phyloP scores from a whole-genome alignment of 2,329 filamentous ascomycete genomes.

The Exophiala xenobiotica region DNA sequence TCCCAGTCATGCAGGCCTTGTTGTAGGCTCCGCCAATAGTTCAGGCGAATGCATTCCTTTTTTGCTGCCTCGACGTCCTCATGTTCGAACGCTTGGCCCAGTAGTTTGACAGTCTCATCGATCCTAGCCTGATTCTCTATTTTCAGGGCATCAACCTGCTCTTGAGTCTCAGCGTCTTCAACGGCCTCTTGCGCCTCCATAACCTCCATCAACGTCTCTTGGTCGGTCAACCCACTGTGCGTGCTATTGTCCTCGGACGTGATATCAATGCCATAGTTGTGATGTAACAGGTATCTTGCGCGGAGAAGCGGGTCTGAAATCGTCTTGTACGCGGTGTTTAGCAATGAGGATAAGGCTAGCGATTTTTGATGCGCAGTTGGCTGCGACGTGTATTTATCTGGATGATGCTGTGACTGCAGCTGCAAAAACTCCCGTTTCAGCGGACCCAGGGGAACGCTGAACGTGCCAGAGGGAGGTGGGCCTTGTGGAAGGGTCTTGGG shows the following conservation, averaged over 20 bases:
- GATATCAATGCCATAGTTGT: conserved; percentile 70
- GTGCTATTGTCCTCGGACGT: conserved; percentile 71
- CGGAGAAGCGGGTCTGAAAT: conserved; percentile 73
- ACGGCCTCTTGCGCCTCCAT: conserved; percentile 78
- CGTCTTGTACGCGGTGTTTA: conserved; percentile 91
- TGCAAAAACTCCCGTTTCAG: conserved; percentile 83
- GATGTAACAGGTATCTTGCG: conserved; percentile 79
- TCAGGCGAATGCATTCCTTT: conserved; percentile 70
- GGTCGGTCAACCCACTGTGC: conserved; percentile 59
- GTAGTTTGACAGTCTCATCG: conserved; percentile 56
- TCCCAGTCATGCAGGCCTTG: conserved; percentile 84
- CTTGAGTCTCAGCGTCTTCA: conserved; percentile 58
- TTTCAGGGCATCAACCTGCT: conserved; percentile 64
- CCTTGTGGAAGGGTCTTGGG: conserved; percentile 72
- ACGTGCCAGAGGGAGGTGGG: conserved; percentile 74
- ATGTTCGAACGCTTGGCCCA: conserved; percentile 65
- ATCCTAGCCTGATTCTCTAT: conserved; percentile 69
- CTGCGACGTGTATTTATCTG: conserved; percentile 48
- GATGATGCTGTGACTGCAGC: conserved; percentile 63
- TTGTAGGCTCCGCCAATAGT: conserved; percentile 88
- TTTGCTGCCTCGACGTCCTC: conserved; percentile 68
- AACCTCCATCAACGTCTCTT: conserved; percentile 76
- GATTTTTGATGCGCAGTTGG: conserved; percentile 57
- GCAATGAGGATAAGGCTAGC: conserved; percentile 73
- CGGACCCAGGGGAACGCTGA: conserved; percentile 67